Evolutionary conservation across 73 alveolate genomes (phyloP).

Genomic region (Blepharisma japonicum): DNA sequence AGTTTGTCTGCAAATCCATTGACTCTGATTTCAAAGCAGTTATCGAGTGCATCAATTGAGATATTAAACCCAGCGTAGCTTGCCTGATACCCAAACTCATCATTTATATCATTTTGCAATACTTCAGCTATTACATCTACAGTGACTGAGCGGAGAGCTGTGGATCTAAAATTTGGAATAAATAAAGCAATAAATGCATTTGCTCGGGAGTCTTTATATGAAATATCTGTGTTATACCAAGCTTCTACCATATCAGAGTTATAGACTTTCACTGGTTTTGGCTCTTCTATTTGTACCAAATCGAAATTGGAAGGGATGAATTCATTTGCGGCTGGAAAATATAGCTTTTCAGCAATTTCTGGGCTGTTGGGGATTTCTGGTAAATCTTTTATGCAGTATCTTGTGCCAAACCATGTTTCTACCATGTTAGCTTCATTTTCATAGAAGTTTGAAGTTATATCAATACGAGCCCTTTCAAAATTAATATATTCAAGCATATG

Average conservation of each 20-base stretch:
- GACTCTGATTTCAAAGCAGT: slow-evolving; percentile 18
- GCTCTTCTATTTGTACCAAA: slow-evolving; percentile 45
- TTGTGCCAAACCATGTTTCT: slow-evolving; percentile 74
- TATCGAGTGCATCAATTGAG: not conserved
- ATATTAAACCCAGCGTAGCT: slow-evolving; percentile 12
- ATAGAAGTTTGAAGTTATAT: slow-evolving; percentile 50
- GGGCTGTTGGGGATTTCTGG: no score
- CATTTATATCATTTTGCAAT: not conserved
- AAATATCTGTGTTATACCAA: slow-evolving; percentile 9
- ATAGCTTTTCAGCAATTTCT: no score
- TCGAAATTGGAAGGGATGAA: slow-evolving; percentile 70
- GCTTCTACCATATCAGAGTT: not conserved
- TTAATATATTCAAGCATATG: slow-evolving; percentile 42
- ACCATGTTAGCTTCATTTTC: slow-evolving; percentile 57
- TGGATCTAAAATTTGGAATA: not conserved
- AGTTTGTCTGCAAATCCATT: not conserved
- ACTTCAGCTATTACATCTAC: not conserved
- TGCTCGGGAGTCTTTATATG: not conserved
- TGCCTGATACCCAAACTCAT: not conserved
- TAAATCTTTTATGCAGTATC: slow-evolving; percentile 36
- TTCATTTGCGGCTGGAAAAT: slow-evolving; percentile 33
- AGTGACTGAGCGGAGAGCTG: not conserved
- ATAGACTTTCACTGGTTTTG: slow-evolving; percentile 21
- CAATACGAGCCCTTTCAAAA: slow-evolving; percentile 49
- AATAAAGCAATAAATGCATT: not conserved